These are phyloP conservation scores for Moesziomyces antarcticus DNA, from an alignment of 1,284 basidiomycete genomes.

Conservation along the genomic window DNA sequence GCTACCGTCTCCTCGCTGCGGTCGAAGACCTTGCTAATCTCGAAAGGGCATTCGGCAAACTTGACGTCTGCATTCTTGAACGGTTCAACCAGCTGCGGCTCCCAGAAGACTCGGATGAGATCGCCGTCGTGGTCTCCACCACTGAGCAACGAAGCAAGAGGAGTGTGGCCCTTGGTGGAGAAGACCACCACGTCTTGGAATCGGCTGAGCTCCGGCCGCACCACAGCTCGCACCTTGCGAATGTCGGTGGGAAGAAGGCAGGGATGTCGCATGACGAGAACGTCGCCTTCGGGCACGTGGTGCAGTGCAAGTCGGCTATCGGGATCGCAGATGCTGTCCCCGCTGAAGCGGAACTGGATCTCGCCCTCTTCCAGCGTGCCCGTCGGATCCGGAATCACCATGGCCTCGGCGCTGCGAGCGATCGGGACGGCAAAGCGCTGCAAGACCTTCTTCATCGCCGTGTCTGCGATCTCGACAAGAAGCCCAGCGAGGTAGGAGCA, in stretches of 20 bases:
- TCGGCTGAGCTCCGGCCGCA: constrained; percentile 34
- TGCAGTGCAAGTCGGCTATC: constrained; percentile 20
- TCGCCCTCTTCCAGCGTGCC: constrained; percentile 55
- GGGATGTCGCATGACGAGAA: constrained; percentile 57
- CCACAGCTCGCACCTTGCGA: constrained; percentile 55
- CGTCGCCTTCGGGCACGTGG: constrained; percentile 48
- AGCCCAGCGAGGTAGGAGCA: constrained; percentile 40
- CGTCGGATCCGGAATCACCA: constrained; percentile 34
- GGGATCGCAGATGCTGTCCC: constrained; percentile 36
- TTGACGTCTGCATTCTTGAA: constrained; percentile 46
- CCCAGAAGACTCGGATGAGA: constrained; percentile 53
- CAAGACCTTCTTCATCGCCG: constrained; percentile 34
- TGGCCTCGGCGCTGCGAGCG: constrained; percentile 29
- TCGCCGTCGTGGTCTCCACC: constrained; percentile 66
- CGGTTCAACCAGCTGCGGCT: constrained; percentile 34
- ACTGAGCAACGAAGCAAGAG: constrained; percentile 54
- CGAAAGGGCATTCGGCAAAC: constrained; percentile 53
- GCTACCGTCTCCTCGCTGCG: constrained; percentile 27
- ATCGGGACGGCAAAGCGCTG: constrained; percentile 35
- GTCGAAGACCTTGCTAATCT: constrained; percentile 50
- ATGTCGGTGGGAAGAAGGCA: constrained; percentile 63
- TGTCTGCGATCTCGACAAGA: constrained; percentile 17
- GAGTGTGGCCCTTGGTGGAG: constrained; percentile 45
- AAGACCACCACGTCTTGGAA: constrained; percentile 61
- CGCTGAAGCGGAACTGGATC: constrained; percentile 56